Conservation (phyloP, 2,329 filamentous ascomycete species). For the Penicillium paneum region DNA sequence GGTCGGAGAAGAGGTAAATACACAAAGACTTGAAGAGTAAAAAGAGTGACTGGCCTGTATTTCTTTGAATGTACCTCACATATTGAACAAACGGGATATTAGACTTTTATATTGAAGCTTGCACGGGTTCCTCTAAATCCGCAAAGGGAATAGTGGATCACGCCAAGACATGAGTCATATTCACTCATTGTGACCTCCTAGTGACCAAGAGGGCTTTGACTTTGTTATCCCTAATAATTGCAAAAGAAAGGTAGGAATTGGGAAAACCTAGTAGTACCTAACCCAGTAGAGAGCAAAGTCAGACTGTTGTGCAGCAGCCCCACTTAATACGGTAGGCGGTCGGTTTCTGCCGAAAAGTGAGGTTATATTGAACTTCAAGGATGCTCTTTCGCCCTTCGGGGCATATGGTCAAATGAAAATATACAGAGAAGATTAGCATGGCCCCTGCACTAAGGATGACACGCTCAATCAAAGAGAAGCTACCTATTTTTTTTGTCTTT, state of each 20-base stretch:
- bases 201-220: too few relatives aligned
- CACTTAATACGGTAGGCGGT: not conserved
- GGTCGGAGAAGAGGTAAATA: not conserved
- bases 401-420: slow-evolving; percentile 64
- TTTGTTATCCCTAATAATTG: not conserved
- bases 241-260: not conserved
- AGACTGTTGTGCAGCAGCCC: not conserved
- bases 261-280: not conserved
- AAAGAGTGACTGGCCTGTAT: not conserved
- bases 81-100: not conserved
- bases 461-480: slow-evolving; percentile 79
- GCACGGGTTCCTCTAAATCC: not conserved
- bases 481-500: slow-evolving; percentile 31
- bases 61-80: not conserved
- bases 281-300: not conserved
- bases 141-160: not conserved
- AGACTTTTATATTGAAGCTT: not conserved
- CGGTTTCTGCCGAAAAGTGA: not conserved
- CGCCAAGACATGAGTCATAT: not conserved
- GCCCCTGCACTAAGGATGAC: slow-evolving; percentile 90
- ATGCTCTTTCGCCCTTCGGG: slow-evolving; percentile 38
- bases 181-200: not conserved
- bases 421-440: slow-evolving; percentile 80
- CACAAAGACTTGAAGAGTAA: not conserved
- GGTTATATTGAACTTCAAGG: not conserved